Conservation (phyloP, 129 eudicot genomes). For the Pulicaria dysenterica region DNA sequence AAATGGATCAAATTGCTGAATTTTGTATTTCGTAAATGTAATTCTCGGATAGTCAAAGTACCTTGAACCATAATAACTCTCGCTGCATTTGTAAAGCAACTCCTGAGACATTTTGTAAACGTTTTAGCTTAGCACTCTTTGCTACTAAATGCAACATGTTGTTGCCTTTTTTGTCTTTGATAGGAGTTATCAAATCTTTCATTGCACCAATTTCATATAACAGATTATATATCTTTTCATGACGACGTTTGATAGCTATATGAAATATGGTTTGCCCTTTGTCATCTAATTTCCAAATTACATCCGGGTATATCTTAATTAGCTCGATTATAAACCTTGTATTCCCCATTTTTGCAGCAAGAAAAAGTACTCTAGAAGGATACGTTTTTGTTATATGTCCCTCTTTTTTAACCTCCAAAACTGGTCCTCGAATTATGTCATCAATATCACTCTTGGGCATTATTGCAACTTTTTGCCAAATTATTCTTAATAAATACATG, state of each 20-base stretch:
- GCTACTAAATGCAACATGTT: constrained; percentile 60
- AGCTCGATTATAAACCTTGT: constrained; percentile 41
- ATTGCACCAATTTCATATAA: constrained; percentile 49
- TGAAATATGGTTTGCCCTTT: constrained; percentile 51
- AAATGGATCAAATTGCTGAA: no score
- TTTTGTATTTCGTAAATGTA: no score
- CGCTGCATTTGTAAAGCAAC: constrained; percentile 59
- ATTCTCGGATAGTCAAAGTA: constrained; percentile 1
- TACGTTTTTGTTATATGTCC: constrained; percentile 7
- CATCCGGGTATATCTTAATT: constrained; percentile 52
- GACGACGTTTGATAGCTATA: constrained; percentile 50
- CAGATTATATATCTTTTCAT: constrained; percentile 46
- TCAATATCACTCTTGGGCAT: constrained; percentile 25
- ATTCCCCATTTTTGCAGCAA: constrained; percentile 54
- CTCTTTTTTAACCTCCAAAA: neutral
- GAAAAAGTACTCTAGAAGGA: constrained; percentile 49
- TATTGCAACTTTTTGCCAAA: constrained; percentile 29
- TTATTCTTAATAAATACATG: constrained; percentile 13
- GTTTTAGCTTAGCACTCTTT: constrained; percentile 35
- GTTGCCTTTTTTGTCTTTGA: constrained; percentile 25
- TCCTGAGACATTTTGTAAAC: constrained; percentile 46
- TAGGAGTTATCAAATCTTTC: constrained; percentile 46
- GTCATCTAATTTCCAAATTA: constrained; percentile 57
- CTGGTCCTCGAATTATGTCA: constrained; percentile 38
- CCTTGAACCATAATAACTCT: constrained; percentile 57